phyloP scores from a whole-genome alignment of 768 basidiomycete genomes.

The Termitomyces sp. region DNA sequence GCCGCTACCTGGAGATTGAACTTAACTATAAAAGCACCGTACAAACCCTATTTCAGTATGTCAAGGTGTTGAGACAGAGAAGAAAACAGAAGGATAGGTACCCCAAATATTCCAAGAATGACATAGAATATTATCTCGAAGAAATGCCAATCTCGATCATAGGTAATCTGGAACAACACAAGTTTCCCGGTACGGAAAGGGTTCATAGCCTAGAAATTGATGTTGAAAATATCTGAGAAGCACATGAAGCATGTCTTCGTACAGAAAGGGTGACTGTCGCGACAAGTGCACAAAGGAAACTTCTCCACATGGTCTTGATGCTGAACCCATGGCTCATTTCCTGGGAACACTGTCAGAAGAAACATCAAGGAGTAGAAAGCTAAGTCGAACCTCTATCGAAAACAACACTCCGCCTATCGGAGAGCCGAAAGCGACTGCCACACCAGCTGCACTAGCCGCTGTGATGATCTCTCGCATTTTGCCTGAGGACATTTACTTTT shows the following conservation, averaged over 20 bases:
- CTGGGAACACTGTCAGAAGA: constrained; percentile 29
- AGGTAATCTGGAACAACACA: constrained; percentile 96
- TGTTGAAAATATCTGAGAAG: constrained; percentile 2
- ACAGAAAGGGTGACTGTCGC: constrained; percentile 96
- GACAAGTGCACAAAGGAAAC: constrained; percentile 94
- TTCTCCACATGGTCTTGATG: constrained; percentile 98
- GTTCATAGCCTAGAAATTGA: constrained; percentile 76
- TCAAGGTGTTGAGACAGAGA: constrained; percentile 7
- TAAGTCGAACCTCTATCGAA: constrained; percentile 75
- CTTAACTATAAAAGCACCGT: constrained; percentile 95
- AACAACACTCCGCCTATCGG: constrained; percentile 98
- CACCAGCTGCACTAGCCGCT: constrained; percentile 95
- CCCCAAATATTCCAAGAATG: constrained; percentile 93
- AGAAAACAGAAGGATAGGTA: constrained; percentile 28
- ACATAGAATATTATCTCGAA: constrained; percentile 98
- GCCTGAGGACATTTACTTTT: constrained; percentile 28
- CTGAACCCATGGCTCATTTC: constrained; percentile 99
- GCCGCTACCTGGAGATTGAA: constrained; percentile 95
- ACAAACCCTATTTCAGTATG: constrained; percentile 66
- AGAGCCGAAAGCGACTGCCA: constrained; percentile 97
- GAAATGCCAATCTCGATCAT: constrained; percentile 97
- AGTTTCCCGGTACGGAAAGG: constrained; percentile 97
- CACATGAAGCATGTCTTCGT: constrained; percentile 26
- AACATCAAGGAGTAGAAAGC: not conserved
- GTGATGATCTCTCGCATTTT: constrained; percentile 90